Percentiles rank a stretch among this genome's conserved stretches.
Conservation (phyloP, 768 basidiomycete genomes). For the Boletus bicolor region DNA sequence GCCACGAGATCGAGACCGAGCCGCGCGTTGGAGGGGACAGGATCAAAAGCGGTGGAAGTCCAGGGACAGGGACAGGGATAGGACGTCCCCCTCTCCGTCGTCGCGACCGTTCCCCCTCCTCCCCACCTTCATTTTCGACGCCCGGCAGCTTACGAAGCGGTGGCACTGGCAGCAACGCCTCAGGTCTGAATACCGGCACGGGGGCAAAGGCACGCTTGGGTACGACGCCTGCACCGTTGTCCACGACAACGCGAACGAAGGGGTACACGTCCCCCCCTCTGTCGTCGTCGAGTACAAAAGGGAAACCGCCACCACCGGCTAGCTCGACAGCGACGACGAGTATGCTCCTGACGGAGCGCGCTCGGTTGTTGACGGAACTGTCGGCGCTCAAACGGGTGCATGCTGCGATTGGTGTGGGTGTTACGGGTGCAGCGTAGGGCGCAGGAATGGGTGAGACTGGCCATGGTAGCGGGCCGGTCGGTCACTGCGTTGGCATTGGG, state of each 20-base stretch:
- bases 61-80: background rate
- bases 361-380: conserved; percentile 51
- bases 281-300: background rate
- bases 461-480: background rate
- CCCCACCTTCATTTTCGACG: conserved; percentile 1
- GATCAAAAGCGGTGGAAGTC: background rate
- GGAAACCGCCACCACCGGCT: background rate
- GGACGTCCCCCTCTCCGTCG: background rate
- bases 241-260: background rate
- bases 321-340: conserved; percentile 43
- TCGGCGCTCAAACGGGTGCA: conserved; percentile 40
- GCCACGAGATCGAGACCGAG: background rate
- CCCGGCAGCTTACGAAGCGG: background rate
- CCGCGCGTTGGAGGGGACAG: too few species aligned
- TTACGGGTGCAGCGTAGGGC: background rate
- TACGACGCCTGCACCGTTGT: background rate
- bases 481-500: conserved; percentile 11
- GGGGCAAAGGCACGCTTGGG: background rate
- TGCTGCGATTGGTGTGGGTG: conserved; percentile 5
- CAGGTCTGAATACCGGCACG: background rate
- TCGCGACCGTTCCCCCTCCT: conserved; percentile 9
- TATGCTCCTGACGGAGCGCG: conserved; percentile 55
- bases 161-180: background rate
- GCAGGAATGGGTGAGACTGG: background rate
- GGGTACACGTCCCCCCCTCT: background rate